A percentile compares a stretch with the other conserved stretches of the same genome.
Conservation (phyloP, 176 grass and related monocot species). For the Alopecurus myosuroides region DNA sequence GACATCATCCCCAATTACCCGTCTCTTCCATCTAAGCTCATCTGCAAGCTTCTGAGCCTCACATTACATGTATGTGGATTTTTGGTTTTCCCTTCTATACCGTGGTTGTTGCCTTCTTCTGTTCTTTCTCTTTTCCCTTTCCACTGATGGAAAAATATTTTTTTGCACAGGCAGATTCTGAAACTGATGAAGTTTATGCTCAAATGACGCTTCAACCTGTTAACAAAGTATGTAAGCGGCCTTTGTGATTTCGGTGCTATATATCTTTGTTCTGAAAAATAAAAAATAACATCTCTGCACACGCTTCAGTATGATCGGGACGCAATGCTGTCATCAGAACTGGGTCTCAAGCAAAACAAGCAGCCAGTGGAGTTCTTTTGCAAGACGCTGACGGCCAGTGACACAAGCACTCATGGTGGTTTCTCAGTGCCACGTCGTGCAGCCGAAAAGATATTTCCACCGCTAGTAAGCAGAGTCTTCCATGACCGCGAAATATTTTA, state of each 20-base stretch:
- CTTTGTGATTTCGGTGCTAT: neutral
- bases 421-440: conserved; percentile 96
- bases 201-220: conserved; percentile 99
- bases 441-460: conserved; percentile 99
- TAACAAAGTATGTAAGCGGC: conserved; percentile 61
- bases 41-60: conserved; percentile 84
- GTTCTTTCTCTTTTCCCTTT: neutral
- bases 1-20: conserved; percentile 84
- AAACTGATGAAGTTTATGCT: conserved; percentile 98
- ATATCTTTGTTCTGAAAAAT: neutral
- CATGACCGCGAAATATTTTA: conserved; percentile 2
- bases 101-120: neutral
- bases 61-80: conserved; percentile 69
- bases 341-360: conserved; percentile 95
- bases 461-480: conserved; percentile 57
- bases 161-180: conserved; percentile 75
- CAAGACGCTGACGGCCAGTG: conserved; percentile 91
- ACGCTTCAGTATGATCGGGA: conserved; percentile 78
- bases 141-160: conserved; percentile 2
- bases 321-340: conserved; percentile 92
- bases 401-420: conserved; percentile 95
- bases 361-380: conserved; percentile 94
- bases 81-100: neutral
- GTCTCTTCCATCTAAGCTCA: conserved; percentile 85
- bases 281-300: conserved; percentile 23